Percentiles rank a stretch among this genome's conserved stretches.
phyloP scores from a whole-genome alignment of 116 monocot genomes.

The Dioscorea cayenensis region DNA sequence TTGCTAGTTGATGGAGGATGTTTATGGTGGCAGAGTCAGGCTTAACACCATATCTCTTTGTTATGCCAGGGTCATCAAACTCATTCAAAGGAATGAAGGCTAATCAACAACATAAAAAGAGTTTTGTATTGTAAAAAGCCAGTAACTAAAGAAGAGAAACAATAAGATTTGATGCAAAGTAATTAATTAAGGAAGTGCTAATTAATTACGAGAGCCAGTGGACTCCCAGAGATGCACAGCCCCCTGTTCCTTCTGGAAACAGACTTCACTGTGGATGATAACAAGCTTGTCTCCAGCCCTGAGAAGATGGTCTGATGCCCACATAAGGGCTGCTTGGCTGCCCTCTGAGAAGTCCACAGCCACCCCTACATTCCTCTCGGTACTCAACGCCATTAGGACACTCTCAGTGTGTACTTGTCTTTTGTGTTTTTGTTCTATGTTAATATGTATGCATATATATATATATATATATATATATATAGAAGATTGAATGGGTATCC shows the following conservation, averaged over 20 bases:
- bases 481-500: no score
- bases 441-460: no score
- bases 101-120: not conserved
- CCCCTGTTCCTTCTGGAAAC: not conserved
- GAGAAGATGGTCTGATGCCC: not conserved
- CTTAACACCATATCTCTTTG: conserved; percentile 3
- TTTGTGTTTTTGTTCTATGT: no score
- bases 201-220: conserved; percentile 3
- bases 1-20: not conserved
- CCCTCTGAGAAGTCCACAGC: conserved; percentile 1
- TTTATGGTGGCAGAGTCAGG: not conserved
- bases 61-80: not conserved
- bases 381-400: not conserved
- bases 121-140: not conserved
- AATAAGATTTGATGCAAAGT: not conserved
- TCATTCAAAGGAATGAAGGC: conserved; percentile 2
- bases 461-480: no score
- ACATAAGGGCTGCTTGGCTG: not conserved
- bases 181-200: not conserved
- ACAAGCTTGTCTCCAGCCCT: not conserved
- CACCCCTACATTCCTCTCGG: not conserved
- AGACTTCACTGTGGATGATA: not conserved
- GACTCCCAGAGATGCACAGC: not conserved
- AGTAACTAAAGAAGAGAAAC: not conserved
- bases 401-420: no score